phyloP scores from a whole-genome alignment of 2,329 filamentous ascomycete species.

The Rhexocercosporidium sp. region DNA sequence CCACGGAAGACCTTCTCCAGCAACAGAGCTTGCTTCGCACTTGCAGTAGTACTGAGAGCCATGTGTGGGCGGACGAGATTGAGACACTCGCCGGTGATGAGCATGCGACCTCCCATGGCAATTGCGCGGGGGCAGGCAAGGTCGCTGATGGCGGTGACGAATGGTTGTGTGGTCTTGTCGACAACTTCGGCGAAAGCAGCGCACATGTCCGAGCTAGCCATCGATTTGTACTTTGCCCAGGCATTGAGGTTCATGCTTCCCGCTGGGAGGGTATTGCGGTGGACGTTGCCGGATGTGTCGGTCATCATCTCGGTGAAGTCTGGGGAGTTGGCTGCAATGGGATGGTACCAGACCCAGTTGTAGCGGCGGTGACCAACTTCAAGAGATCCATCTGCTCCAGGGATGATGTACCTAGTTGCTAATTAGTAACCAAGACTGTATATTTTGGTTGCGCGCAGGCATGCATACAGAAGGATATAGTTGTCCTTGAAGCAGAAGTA shows the following conservation, averaged over 20 bases:
- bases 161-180: slow-evolving; percentile 12
- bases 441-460: not conserved
- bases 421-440: not conserved
- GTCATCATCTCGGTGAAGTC: slow-evolving; percentile 41
- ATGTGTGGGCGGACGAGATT: slow-evolving; percentile 52
- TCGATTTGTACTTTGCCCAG: slow-evolving; percentile 25
- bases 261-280: slow-evolving; percentile 32
- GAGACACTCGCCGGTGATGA: slow-evolving; percentile 49
- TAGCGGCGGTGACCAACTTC: slow-evolving; percentile 47
- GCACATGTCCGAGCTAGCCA: slow-evolving; percentile 23
- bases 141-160: slow-evolving; percentile 16
- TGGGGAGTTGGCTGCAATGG: slow-evolving; percentile 30
- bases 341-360: slow-evolving; percentile 54
- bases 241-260: slow-evolving; percentile 26
- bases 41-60: slow-evolving; percentile 50
- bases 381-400: slow-evolving; percentile 41
- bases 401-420: slow-evolving; percentile 14
- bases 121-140: slow-evolving; percentile 6
- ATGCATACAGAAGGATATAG: slow-evolving; percentile 45
- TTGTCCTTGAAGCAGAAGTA: slow-evolving; percentile 47
- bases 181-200: slow-evolving; percentile 22
- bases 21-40: slow-evolving; percentile 39
- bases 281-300: slow-evolving; percentile 37
- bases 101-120: slow-evolving; percentile 41
- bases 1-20: slow-evolving; percentile 25